phyloP scores from a whole-genome alignment of 129 eudicot genomes.

The Chrysanthemum lavandulifolium region DNA sequence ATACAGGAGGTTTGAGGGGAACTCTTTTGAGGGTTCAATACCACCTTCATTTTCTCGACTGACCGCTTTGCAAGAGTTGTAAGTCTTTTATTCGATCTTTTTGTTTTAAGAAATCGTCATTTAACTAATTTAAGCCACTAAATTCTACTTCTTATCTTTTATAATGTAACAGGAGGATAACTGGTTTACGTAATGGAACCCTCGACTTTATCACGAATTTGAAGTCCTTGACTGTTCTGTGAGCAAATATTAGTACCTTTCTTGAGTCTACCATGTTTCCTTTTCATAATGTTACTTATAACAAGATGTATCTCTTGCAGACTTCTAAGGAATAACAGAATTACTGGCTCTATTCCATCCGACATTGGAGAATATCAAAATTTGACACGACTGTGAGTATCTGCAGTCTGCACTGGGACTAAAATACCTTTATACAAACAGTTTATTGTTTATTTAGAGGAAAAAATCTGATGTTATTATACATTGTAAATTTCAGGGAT shows the following conservation, averaged over 20 bases:
- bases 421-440: no score
- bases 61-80: constrained; percentile 58
- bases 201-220: constrained; percentile 54
- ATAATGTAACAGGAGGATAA: constrained; percentile 60
- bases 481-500: constrained; percentile 48
- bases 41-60: constrained; percentile 66
- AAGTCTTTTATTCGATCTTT: constrained; percentile 26
- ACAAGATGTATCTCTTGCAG: constrained; percentile 36
- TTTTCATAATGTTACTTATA: background rate
- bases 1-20: constrained; percentile 79
- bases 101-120: background rate
- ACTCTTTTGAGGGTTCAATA: constrained; percentile 76
- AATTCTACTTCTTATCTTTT: background rate
- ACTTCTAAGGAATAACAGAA: constrained; percentile 58
- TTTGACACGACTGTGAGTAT: constrained; percentile 61
- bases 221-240: constrained; percentile 56
- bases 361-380: constrained; percentile 48
- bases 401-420: no score
- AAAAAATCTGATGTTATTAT: no score
- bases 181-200: constrained; percentile 73
- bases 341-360: constrained; percentile 68
- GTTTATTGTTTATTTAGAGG: no score
- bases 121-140: background rate
- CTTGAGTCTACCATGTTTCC: background rate
- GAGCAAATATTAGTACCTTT: constrained; percentile 24